Conservation (phyloP, 1,139 yeast genomes). For the Nakaseomyces kungkrabaensis region DNA sequence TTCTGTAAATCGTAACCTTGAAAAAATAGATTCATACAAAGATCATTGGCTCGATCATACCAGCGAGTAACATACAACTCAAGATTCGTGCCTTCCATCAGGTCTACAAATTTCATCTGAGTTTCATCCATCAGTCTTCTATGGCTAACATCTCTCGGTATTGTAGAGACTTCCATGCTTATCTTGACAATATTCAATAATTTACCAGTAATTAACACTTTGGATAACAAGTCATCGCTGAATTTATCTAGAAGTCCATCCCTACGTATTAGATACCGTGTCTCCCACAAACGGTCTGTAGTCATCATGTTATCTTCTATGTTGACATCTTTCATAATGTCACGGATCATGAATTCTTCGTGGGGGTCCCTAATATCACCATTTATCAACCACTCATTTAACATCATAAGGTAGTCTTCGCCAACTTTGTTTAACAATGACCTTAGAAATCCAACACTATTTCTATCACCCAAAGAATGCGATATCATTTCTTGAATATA, state of each 20-base stretch:
- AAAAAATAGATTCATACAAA: slow-evolving; percentile 48
- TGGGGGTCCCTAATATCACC: slow-evolving; percentile 75
- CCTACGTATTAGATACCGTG: slow-evolving; percentile 60
- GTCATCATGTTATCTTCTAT: slow-evolving; percentile 34
- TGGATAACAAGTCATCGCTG: slow-evolving; percentile 30
- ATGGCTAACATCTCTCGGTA: neutral
- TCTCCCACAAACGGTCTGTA: slow-evolving; percentile 80
- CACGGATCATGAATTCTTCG: slow-evolving; percentile 69
- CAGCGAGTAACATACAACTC: slow-evolving; percentile 51
- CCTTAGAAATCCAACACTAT: slow-evolving; percentile 43
- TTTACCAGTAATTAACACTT: slow-evolving; percentile 76
- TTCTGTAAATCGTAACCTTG: slow-evolving; percentile 47
- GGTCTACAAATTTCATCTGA: slow-evolving; percentile 16
- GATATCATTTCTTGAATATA: slow-evolving; percentile 51
- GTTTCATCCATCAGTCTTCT: neutral
- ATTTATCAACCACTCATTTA: slow-evolving; percentile 65
- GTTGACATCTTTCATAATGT: slow-evolving; percentile 27
- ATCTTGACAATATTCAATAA: slow-evolving; percentile 50
- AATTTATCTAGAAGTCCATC: slow-evolving; percentile 73
- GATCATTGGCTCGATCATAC: slow-evolving; percentile 57
- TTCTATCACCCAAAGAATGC: slow-evolving; percentile 56
- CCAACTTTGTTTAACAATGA: slow-evolving; percentile 52
- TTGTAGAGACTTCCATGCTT: slow-evolving; percentile 3
- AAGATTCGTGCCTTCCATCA: slow-evolving; percentile 51
- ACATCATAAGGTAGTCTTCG: slow-evolving; percentile 52